Evolutionary conservation across 2,329 filamentous ascomycete species (phyloP).

Genomic region (Fusarium sp.): DNA sequence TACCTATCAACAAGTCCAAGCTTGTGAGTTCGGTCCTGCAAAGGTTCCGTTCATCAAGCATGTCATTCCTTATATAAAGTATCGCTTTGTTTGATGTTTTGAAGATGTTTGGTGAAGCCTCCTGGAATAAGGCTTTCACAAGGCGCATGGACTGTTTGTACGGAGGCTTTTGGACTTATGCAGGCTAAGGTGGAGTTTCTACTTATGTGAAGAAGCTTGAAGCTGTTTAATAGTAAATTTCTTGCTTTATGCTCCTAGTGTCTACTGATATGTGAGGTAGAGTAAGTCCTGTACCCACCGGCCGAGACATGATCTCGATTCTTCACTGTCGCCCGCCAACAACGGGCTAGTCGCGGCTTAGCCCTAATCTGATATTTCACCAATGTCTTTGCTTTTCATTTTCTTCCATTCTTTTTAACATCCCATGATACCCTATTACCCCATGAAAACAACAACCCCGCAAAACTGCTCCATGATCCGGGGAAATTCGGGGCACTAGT

Average conservation of each 20-base stretch:
- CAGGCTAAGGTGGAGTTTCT: too few species aligned
- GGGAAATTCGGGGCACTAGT: slow-evolving; percentile 31
- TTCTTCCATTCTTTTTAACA: slow-evolving; percentile 4
- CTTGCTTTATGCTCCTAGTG: accelerated
- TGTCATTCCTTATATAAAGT: not conserved
- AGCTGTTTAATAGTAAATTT: accelerated
- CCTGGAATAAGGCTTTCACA: too few species aligned
- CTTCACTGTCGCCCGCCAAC: not conserved
- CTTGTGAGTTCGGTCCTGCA: slow-evolving; percentile 17
- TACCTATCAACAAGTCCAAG: not conserved
- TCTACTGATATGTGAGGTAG: not conserved
- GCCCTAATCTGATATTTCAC: not conserved
- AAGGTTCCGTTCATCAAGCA: slow-evolving; percentile 1
- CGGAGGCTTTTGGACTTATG: accelerated
- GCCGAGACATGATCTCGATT: not conserved
- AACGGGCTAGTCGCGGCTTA: slow-evolving; percentile 2
- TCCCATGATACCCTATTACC: slow-evolving; percentile 26
- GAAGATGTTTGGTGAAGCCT: accelerated
- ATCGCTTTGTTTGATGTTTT: not conserved
- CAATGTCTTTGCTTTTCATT: not conserved
- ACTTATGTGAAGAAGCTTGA: accelerated
- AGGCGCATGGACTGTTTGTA: not conserved
- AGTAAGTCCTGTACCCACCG: accelerated
- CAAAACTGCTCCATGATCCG: slow-evolving; percentile 26
- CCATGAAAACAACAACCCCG: slow-evolving; percentile 35